phyloP scores from a whole-genome alignment of 495 filamentous ascomycete species.

The Aspergillus panamensis region DNA sequence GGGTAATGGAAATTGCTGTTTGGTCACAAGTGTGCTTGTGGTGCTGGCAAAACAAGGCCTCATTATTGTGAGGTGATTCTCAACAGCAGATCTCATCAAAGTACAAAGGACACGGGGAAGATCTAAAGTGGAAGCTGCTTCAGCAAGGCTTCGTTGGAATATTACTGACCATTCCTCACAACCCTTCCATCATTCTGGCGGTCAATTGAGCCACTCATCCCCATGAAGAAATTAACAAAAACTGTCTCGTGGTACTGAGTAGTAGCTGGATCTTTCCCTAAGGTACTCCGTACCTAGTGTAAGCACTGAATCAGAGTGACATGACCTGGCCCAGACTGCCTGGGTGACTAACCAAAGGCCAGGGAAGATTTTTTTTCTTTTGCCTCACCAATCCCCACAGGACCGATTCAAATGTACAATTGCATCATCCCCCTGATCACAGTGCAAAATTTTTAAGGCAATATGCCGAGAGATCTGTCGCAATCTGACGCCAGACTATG shows the following conservation, averaged over 20 bases:
- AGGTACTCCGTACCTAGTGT: too few species aligned
- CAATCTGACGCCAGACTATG: conserved; percentile 9
- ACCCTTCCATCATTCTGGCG: too few species aligned
- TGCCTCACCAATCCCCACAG: conserved; percentile 13
- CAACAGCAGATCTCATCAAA: too few species aligned
- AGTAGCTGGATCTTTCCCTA: too few species aligned
- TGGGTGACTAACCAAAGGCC: conserved; percentile 4
- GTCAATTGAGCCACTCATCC: too few species aligned
- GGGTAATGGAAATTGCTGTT: conserved; percentile 32
- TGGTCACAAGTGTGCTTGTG: conserved; percentile 19
- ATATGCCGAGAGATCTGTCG: background rate
- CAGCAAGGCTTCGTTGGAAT: too few species aligned
- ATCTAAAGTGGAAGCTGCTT: too few species aligned
- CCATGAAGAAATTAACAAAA: too few species aligned
- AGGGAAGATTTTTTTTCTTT: background rate
- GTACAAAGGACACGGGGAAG: too few species aligned
- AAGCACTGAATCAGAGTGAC: too few species aligned
- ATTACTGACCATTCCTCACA: too few species aligned
- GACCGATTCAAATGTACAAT: conserved; percentile 13
- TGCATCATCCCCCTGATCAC: conserved; percentile 18
- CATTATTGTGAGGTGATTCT: background rate
- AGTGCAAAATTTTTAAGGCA: background rate
- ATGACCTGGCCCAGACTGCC: background rate
- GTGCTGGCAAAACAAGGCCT: background rate
- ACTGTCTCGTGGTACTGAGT: too few species aligned